Percentiles rank a stretch among this genome's conserved stretches.
Evolutionary conservation across 2,329 filamentous ascomycete genomes (phyloP).

Genomic region (Fusarium duplospermum): DNA sequence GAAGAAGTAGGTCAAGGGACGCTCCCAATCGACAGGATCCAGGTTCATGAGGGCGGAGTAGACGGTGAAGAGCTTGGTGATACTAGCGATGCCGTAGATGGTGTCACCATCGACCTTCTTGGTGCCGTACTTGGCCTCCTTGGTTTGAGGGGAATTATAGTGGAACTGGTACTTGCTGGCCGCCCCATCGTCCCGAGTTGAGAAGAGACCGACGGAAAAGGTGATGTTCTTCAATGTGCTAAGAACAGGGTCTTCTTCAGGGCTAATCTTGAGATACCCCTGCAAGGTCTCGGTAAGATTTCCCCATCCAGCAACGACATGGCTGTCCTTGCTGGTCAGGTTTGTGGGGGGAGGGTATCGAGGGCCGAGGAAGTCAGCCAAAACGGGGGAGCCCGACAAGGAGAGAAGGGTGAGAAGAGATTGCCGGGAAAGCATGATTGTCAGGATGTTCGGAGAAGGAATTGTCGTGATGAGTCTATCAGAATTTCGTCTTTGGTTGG

Average conservation of each 20-base stretch:
- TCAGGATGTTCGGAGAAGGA: background rate
- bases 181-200: constrained; percentile 16
- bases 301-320: constrained; percentile 5
- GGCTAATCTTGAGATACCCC: background rate
- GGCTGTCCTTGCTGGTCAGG: constrained; percentile 11
- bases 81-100: constrained; percentile 56
- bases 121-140: constrained; percentile 14
- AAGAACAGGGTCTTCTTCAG: background rate
- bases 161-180: constrained; percentile 18
- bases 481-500: background rate
- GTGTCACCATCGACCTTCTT: constrained; percentile 52
- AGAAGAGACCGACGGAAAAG: constrained; percentile 30
- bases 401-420: background rate
- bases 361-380: constrained; percentile 15
- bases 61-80: constrained; percentile 57
- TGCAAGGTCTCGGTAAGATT: background rate
- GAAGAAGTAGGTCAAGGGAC: constrained; percentile 25
- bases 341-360: constrained; percentile 19
- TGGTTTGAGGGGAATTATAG: constrained; percentile 7
- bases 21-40: constrained; percentile 18
- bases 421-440: background rate
- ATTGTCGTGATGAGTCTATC: background rate
- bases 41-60: constrained; percentile 47
- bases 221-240: constrained; percentile 16
- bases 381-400: background rate